These are phyloP conservation scores for Afroboletus lepidellus DNA, from an alignment of 1,284 basidiomycete genomes.

Conservation along the genomic window DNA sequence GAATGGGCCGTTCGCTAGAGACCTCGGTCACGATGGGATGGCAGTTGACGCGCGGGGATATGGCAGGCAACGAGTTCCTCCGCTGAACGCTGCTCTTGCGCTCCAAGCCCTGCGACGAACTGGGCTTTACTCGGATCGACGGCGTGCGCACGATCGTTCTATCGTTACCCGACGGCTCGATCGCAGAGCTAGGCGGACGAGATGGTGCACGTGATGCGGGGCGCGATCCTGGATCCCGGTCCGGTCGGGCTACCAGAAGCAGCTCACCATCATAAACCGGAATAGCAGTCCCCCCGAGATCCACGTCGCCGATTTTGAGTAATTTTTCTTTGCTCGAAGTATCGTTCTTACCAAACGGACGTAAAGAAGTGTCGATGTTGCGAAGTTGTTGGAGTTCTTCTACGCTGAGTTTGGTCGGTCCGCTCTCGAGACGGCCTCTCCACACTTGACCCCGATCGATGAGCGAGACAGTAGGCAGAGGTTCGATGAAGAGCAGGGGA, in stretches of 20 bases:
- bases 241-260: slow-evolving; percentile 58
- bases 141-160: slow-evolving; percentile 55
- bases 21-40: slow-evolving; percentile 56
- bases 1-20: slow-evolving; percentile 63
- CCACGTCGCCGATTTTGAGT: slow-evolving; percentile 42
- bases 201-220: slow-evolving; percentile 59
- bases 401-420: slow-evolving; percentile 42
- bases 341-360: slow-evolving; percentile 18
- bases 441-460: slow-evolving; percentile 63
- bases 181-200: slow-evolving; percentile 59
- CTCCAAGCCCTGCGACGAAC: slow-evolving; percentile 61
- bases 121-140: slow-evolving; percentile 73
- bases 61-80: slow-evolving; percentile 72
- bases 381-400: slow-evolving; percentile 56
- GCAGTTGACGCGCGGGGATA: slow-evolving; percentile 60
- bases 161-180: slow-evolving; percentile 41
- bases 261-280: slow-evolving; percentile 73
- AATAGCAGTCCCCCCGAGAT: slow-evolving; percentile 65
- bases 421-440: slow-evolving; percentile 66
- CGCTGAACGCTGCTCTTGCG: slow-evolving; percentile 71
- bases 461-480: slow-evolving; percentile 62
- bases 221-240: slow-evolving; percentile 45
- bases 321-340: slow-evolving; percentile 26
- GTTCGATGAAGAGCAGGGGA: slow-evolving; percentile 72
- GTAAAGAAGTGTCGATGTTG: slow-evolving; percentile 37